These are phyloP conservation scores for Pseudopyrenochaeta lycopersici DNA, from an alignment of 2,329 filamentous ascomycete species.

Conservation along the genomic window DNA sequence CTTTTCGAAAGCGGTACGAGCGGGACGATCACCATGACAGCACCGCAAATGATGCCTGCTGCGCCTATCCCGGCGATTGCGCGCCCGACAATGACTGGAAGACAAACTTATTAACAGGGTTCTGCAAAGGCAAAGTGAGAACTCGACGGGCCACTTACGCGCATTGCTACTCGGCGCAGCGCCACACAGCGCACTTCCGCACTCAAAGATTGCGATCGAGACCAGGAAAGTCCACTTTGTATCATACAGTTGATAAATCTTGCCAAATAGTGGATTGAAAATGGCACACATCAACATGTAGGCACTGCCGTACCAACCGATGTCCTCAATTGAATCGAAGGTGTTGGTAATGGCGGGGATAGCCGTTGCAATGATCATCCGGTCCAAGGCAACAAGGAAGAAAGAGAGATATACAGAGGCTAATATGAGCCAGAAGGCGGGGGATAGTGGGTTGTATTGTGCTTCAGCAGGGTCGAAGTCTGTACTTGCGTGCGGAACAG, in stretches of 20 bases:
- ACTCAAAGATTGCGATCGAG: constrained; percentile 54
- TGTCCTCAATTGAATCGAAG: constrained; percentile 36
- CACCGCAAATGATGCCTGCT: constrained; percentile 51
- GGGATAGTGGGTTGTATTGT: constrained; percentile 35
- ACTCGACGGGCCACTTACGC: constrained; percentile 16
- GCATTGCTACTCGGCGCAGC: constrained; percentile 53
- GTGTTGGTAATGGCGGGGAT: constrained; percentile 39
- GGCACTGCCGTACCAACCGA: constrained; percentile 42
- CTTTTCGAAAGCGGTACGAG: constrained; percentile 54
- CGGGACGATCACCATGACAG: constrained; percentile 53
- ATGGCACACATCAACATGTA: constrained; percentile 57
- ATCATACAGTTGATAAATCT: constrained; percentile 57
- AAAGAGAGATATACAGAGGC: constrained; percentile 35
- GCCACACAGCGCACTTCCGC: constrained; percentile 51
- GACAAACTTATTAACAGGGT: too few species aligned
- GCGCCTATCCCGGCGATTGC: constrained; percentile 58
- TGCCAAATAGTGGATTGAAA: constrained; percentile 59
- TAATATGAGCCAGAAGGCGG: constrained; percentile 32
- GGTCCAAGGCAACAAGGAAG: constrained; percentile 35
- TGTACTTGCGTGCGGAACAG: neutral
- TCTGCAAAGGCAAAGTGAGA: too few species aligned
- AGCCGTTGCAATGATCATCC: constrained; percentile 32
- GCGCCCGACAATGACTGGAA: constrained; percentile 57
- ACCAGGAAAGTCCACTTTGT: constrained; percentile 50
- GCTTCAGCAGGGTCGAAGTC: constrained; percentile 23